Percentiles rank a stretch among this genome's conserved stretches.
These are phyloP conservation scores for Porphyra umbilicalis DNA, from an alignment of 31 red algal species.

Conservation along the genomic window DNA sequence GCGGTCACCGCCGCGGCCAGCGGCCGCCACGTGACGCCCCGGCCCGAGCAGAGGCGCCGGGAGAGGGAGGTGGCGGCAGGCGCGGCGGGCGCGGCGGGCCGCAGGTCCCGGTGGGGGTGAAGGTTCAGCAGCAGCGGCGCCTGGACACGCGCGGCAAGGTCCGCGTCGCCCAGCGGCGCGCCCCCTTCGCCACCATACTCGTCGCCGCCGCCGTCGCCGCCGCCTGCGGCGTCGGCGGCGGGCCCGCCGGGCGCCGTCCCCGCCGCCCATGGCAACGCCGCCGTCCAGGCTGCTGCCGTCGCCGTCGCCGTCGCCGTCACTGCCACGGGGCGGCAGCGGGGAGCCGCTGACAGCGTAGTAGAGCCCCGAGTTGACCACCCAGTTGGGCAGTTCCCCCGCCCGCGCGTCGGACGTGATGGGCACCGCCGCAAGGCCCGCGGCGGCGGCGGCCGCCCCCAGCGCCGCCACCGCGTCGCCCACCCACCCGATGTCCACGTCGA, in stretches of 20 bases:
- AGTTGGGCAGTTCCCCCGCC: too few relatives aligned
- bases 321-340: background rate
- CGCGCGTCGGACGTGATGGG: too few relatives aligned
- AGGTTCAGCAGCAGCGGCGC: background rate
- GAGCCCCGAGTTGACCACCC: too few relatives aligned
- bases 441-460: too few relatives aligned
- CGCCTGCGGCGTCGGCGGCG: background rate
- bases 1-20: background rate
- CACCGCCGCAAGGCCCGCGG: too few relatives aligned
- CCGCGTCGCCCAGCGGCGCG: background rate
- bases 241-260: background rate
- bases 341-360: background rate
- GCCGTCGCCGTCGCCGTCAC: slow-evolving; percentile 36
- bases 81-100: background rate
- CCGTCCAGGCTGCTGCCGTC: slow-evolving; percentile 30
- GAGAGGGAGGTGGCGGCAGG: background rate
- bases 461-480: too few relatives aligned
- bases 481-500: too few relatives aligned
- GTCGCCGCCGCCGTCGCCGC: background rate
- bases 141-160: background rate
- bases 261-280: too few relatives aligned
- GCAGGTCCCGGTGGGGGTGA: background rate
- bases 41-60: background rate
- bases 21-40: background rate
- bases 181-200: background rate